Percentiles rank a stretch among this genome's conserved stretches.
Evolutionary conservation across 73 alveolate genomes (phyloP).

Genomic region (Paramecium tetraurelia): DNA sequence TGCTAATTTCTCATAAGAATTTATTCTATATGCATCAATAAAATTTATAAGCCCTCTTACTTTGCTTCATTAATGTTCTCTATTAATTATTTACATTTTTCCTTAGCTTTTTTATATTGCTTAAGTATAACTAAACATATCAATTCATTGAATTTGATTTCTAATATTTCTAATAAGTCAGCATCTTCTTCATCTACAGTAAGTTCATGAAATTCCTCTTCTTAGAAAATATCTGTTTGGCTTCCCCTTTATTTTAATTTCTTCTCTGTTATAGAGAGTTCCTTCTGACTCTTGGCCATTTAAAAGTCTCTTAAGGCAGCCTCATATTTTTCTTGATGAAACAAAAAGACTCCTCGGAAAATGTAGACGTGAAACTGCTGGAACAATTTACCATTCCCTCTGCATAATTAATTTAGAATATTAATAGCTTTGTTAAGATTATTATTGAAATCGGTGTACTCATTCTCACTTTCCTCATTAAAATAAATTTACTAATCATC

Average conservation of each 20-base stretch:
- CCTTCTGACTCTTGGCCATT: constrained; percentile 33
- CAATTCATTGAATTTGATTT: constrained; percentile 43
- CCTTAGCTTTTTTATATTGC: constrained; percentile 28
- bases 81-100: constrained; percentile 24
- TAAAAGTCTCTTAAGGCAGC: constrained; percentile 62
- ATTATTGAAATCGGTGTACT: neutral
- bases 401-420: neutral
- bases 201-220: constrained; percentile 27
- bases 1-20: neutral
- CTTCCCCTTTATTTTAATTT: constrained; percentile 32
- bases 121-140: constrained; percentile 3
- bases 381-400: constrained; percentile 53
- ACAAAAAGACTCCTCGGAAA: constrained; percentile 55
- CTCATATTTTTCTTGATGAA: constrained; percentile 64
- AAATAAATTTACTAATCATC: constrained; percentile 36
- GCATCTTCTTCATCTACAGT: constrained; percentile 61
- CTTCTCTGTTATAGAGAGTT: neutral
- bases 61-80: constrained; percentile 29
- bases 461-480: constrained; percentile 26
- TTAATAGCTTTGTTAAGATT: neutral
- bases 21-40: neutral
- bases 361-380: constrained; percentile 50
- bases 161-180: constrained; percentile 43
- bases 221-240: constrained; percentile 9
- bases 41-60: constrained; percentile 38